Evolutionary conservation across 2,329 filamentous ascomycete genomes (phyloP).

Genomic region (Microsporum canis): DNA sequence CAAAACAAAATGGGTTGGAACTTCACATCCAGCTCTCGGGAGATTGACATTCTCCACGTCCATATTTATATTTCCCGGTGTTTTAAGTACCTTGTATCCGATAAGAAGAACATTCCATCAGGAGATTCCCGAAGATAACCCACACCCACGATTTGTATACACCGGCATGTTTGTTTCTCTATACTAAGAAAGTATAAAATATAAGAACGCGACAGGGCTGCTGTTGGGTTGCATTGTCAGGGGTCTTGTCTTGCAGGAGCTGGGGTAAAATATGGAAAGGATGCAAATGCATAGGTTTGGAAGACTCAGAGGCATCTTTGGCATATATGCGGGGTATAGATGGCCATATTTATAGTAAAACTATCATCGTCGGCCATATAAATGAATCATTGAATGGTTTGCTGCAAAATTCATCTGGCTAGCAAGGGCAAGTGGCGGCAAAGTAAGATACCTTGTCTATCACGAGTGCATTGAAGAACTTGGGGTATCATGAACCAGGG

Average conservation of each 20-base stretch:
- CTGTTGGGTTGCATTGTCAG: conserved; percentile 2
- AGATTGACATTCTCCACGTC: neutral
- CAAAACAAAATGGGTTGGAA: neutral
- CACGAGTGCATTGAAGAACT: neutral
- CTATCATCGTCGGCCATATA: neutral
- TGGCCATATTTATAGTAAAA: neutral
- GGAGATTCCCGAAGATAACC: conserved; percentile 3
- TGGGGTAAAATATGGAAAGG: neutral
- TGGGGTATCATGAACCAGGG: neutral
- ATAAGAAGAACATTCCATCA: neutral
- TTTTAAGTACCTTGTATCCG: neutral
- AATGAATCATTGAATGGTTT: neutral
- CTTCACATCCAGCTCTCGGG: neutral
- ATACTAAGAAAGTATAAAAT: conserved; percentile 2
- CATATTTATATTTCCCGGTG: neutral
- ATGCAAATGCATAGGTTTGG: neutral
- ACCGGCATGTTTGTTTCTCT: neutral
- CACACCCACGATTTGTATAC: neutral
- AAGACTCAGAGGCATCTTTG: neutral
- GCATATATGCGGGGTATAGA: neutral
- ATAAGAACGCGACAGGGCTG: neutral
- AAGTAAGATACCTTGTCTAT: neutral
- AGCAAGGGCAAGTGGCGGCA: conserved; percentile 4
- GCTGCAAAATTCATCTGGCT: neutral
- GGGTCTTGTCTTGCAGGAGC: neutral